Conservation (phyloP, 371 early-diverging fungal genomes). For the Pancytospora epiphaga region DNA sequence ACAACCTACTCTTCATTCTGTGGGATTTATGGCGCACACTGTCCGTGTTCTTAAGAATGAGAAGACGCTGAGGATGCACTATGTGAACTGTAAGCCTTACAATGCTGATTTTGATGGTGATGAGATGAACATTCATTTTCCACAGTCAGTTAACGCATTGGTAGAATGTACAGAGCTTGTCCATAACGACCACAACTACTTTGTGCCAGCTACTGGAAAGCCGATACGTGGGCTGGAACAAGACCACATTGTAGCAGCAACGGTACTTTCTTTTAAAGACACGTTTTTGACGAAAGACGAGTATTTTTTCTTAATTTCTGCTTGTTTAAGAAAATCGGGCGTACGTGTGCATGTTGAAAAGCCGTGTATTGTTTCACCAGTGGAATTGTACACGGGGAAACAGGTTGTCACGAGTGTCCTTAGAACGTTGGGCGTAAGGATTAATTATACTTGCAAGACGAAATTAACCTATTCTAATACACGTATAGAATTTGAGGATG, state of each 20-base stretch:
- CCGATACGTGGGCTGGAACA: conserved; percentile 98
- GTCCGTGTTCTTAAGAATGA: conserved; percentile 87
- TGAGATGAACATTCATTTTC: conserved; percentile 99
- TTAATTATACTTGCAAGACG: conserved; percentile 73
- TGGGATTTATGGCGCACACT: conserved; percentile 95
- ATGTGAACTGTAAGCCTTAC: conserved; percentile 85
- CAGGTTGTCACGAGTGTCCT: conserved; percentile 65
- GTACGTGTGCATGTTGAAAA: conserved; percentile 19
- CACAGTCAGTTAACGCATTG: conserved; percentile 84
- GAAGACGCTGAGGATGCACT: conserved; percentile 98
- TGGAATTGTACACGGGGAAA: conserved; percentile 85
- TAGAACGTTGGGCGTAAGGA: conserved; percentile 60
- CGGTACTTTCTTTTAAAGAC: conserved; percentile 77
- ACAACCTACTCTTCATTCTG: conserved; percentile 98
- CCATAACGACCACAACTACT: conserved; percentile 85
- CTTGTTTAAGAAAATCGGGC: conserved; percentile 59
- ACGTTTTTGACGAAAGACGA: conserved; percentile 76
- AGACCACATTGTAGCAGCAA: conserved; percentile 93
- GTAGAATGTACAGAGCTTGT: conserved; percentile 87
- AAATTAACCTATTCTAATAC: conserved; percentile 63
- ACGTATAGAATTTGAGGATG: background rate
- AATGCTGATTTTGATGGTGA: conserved; percentile 99
- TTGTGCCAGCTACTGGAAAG: conserved; percentile 87
- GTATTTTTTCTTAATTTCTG: conserved; percentile 75
- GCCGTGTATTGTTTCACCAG: conserved; percentile 65